Evolutionary conservation across 345 rosid species (phyloP).

Genomic region (Ceriops decandra): DNA sequence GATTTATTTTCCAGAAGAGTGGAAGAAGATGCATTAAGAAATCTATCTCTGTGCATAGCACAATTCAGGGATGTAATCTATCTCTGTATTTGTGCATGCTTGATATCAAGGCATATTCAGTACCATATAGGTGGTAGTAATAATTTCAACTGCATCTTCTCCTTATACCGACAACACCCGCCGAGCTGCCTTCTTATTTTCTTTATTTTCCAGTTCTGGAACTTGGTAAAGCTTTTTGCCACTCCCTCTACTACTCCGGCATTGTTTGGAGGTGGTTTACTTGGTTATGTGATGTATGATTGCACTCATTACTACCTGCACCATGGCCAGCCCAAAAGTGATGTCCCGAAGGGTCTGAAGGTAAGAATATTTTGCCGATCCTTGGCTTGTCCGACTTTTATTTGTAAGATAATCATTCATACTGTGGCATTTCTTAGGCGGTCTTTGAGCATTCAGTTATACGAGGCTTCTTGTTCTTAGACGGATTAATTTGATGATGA

Average conservation of each 20-base stretch:
- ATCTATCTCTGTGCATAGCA: background rate
- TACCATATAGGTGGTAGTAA: too few species aligned
- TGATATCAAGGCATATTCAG: too few species aligned
- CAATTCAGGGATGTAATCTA: background rate
- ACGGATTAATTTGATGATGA: too few species aligned
- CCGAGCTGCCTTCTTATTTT: background rate
- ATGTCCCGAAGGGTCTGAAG: constrained; percentile 65
- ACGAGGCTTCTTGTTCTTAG: too few species aligned
- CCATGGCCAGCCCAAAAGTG: constrained; percentile 77
- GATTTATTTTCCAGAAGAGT: background rate
- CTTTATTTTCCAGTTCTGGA: constrained; percentile 61
- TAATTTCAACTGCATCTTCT: background rate
- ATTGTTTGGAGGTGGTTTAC: constrained; percentile 79
- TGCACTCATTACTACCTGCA: constrained; percentile 90
- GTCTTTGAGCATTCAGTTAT: too few species aligned
- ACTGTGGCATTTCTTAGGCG: too few species aligned
- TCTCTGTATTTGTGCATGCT: background rate
- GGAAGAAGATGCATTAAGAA: background rate
- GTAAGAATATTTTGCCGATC: constrained; percentile 25
- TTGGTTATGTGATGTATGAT: constrained; percentile 88
- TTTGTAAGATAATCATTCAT: too few species aligned
- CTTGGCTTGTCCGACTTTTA: background rate
- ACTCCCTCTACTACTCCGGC: constrained; percentile 76
- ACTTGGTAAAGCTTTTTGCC: constrained; percentile 47
- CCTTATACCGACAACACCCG: background rate